phyloP scores from a whole-genome alignment of 129 eudicot genomes.

The Flaveria robusta region DNA sequence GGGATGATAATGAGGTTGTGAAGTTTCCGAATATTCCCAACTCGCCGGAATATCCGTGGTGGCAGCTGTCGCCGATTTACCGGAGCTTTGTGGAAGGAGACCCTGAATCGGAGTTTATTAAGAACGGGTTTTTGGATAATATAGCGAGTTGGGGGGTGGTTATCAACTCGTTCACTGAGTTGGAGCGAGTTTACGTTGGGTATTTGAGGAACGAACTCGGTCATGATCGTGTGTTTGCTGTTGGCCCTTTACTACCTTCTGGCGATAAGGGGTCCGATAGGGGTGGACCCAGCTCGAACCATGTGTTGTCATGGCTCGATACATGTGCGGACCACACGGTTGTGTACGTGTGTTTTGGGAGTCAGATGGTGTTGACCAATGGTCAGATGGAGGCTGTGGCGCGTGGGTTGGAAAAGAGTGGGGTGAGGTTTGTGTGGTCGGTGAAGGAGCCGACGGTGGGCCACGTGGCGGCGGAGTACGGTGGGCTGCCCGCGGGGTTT shows the following conservation, averaged over 20 bases:
- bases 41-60: conserved; percentile 56
- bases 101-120: conserved; percentile 43
- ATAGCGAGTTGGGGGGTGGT: conserved; percentile 54
- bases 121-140: conserved; percentile 29
- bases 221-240: conserved; percentile 55
- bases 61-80: conserved; percentile 55
- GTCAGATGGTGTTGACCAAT: conserved; percentile 60
- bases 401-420: conserved; percentile 51
- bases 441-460: conserved; percentile 47
- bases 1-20: conserved; percentile 29
- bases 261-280: background rate
- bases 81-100: conserved; percentile 48
- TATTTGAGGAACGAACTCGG: conserved; percentile 37
- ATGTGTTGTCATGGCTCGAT: conserved; percentile 55
- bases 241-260: conserved; percentile 57
- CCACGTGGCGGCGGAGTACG: conserved; percentile 37
- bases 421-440: conserved; percentile 48
- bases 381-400: conserved; percentile 55
- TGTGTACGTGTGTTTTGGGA: conserved; percentile 63
- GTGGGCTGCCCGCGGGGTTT: conserved; percentile 54
- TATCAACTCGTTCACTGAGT: conserved; percentile 51
- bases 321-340: conserved; percentile 39
- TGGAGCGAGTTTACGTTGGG: conserved; percentile 53
- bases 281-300: conserved; percentile 44
- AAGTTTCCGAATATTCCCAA: conserved; percentile 35